A percentile compares a stretch with the other conserved stretches of the same genome.
Conservation (phyloP, 305 asterid genomes). For the Coffea humblotiana region DNA sequence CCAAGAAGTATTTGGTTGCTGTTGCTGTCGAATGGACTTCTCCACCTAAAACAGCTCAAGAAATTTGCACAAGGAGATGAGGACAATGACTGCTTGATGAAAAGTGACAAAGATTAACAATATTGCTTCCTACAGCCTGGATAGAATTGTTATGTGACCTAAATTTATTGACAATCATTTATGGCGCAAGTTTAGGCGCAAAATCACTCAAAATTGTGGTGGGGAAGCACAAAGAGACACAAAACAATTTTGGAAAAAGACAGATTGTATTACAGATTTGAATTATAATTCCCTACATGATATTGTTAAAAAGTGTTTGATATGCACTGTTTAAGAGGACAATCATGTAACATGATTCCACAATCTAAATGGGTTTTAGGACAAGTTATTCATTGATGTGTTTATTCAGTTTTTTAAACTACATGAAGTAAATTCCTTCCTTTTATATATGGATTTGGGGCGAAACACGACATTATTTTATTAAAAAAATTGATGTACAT, state of each 20-base stretch:
- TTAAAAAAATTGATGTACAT: no score
- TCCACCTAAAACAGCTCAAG: background rate
- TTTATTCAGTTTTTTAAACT: no score
- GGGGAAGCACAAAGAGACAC: background rate
- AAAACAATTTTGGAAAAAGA: background rate
- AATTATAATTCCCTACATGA: no score
- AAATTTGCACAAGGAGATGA: background rate
- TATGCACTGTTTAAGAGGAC: no score
- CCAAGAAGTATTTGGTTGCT: background rate
- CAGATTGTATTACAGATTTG: no score
- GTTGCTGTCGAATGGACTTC: background rate
- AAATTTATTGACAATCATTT: constrained; percentile 15
- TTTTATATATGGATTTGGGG: no score
- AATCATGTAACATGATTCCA: no score
- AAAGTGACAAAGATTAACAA: background rate
- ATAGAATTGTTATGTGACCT: background rate
- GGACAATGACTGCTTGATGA: background rate
- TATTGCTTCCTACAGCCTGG: background rate
- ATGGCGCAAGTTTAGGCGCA: constrained; percentile 20
- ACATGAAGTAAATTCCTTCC: no score
- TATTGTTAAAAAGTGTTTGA: no score
- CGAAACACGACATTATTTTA: no score
- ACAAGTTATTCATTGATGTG: no score
- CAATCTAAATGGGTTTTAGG: no score
- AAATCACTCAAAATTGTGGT: background rate